Evolutionary conservation across 805 yeast species (phyloP).

Genomic region (Ogataea parapolymorpha): DNA sequence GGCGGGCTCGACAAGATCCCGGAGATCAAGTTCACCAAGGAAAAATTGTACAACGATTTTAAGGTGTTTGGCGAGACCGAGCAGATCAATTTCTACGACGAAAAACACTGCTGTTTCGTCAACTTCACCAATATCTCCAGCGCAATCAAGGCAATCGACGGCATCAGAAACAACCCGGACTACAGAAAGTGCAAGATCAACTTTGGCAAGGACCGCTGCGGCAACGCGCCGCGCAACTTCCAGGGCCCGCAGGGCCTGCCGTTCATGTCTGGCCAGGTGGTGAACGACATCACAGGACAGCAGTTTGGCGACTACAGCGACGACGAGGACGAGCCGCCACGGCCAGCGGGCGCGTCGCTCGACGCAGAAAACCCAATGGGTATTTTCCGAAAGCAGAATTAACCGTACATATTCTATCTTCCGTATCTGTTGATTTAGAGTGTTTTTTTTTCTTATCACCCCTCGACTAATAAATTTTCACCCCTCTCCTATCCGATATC

Average conservation of each 20-base stretch:
- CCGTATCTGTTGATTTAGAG: not conserved
- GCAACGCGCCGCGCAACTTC: slow-evolving; percentile 84
- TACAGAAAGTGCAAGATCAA: slow-evolving; percentile 75
- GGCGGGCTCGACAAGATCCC: slow-evolving; percentile 47
- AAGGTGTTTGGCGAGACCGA: slow-evolving; percentile 89
- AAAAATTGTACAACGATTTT: slow-evolving; percentile 67
- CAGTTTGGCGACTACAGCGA: slow-evolving; percentile 24
- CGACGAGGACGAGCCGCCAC: slow-evolving; percentile 12
- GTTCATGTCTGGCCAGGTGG: slow-evolving; percentile 13
- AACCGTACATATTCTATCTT: too few relatives aligned
- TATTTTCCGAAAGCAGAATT: slow-evolving; percentile 11
- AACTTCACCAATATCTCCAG: slow-evolving; percentile 88
- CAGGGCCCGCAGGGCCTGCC: slow-evolving; percentile 15
- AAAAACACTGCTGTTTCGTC: slow-evolving; percentile 85
- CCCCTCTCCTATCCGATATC: not conserved
- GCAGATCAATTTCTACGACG: slow-evolving; percentile 83
- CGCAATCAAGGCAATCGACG: slow-evolving; percentile 90
- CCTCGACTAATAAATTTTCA: slow-evolving; percentile 7
- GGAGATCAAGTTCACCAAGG: slow-evolving; percentile 30
- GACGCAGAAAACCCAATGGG: slow-evolving; percentile 23
- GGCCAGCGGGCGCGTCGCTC: not conserved
- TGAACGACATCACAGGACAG: slow-evolving; percentile 17
- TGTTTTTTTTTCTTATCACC: not conserved
- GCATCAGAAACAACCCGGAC: slow-evolving; percentile 71
- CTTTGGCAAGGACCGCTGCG: slow-evolving; percentile 94